Evolutionary conservation across 495 filamentous ascomycete genomes (phyloP), one percentile per base, ranked within the genome.

Genomic region (Daldinia caldariorum): DNA sequence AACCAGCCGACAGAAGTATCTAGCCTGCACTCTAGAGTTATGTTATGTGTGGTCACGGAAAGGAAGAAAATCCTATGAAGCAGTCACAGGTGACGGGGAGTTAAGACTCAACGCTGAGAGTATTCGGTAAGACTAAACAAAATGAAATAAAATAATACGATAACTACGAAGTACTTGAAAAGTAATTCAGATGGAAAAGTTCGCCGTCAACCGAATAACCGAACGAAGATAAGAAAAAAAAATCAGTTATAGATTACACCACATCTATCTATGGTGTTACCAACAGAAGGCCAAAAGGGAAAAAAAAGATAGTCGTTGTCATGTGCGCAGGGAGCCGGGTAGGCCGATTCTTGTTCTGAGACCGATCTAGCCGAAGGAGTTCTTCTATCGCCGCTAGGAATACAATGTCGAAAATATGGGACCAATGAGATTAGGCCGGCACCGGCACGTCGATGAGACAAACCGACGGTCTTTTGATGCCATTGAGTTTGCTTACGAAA

Each of bases 301-400:
- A 26, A 22, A 31, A 53, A 55, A 20, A 55, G 22, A 56, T 31
- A 55, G 3, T 65, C 31, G 45, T 32, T 56, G 66, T 70, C 61
- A 70, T 51, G 63, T 67, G 56, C 54, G 41, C 39, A 31, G 3
- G 26, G 26, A n/a, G 41, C 8, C 16, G 6, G 20, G 31, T 58
- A 68, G 70, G 70, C 50, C 56, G 49, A 72, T 61, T 26, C 26
- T 26, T 26, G 41, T 68, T 72, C 32, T 72, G 26, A 26, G 61
- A 22, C 69, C 69, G 69, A 72, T 20, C 31, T 54, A 64, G 14
- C 69, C 69, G 64, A 58, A 9, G 53, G 3, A 26, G 26, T 26
- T 26, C 7, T 18, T 49, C 6, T 32, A 29, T 43, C 32, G 35
- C 34, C 9, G 35, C 56, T n/a, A n/a, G n/a, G n/a, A n/a, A n/a